These are phyloP conservation scores for Plantago lanceolata DNA, from an alignment of 305 asterid genomes.

Conservation along the genomic window DNA sequence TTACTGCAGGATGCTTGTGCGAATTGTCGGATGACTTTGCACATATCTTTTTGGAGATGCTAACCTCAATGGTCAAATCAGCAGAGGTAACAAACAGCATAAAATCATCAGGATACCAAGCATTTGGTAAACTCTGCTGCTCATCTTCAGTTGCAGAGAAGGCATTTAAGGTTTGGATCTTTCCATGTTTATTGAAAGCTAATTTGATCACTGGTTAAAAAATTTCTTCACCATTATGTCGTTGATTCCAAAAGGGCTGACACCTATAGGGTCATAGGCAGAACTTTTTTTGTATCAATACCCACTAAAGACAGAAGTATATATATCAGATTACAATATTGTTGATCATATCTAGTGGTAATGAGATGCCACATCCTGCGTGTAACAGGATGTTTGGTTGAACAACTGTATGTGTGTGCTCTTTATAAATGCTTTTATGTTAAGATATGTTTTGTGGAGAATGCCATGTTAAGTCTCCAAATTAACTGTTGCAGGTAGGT, in stretches of 20 bases:
- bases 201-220: not conserved
- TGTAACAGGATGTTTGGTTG: slow-evolving; percentile 16
- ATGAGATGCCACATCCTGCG: slow-evolving; percentile 17
- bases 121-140: slow-evolving; percentile 50
- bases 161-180: slow-evolving; percentile 67
- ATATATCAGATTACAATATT: slow-evolving; percentile 5
- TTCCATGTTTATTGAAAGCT: slow-evolving; percentile 14
- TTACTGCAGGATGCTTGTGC: slow-evolving; percentile 72
- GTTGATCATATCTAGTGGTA: slow-evolving; percentile 16
- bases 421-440: slow-evolving; percentile 21
- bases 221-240: not conserved
- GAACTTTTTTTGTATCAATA: no score
- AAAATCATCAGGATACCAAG: slow-evolving; percentile 62
- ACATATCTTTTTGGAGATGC: slow-evolving; percentile 65
- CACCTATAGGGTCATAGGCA: not conserved
- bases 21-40: slow-evolving; percentile 72
- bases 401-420: slow-evolving; percentile 13
- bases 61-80: slow-evolving; percentile 43
- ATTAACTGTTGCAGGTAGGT: slow-evolving; percentile 58
- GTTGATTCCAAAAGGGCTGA: no score
- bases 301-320: not conserved
- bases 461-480: slow-evolving; percentile 25
- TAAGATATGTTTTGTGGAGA: slow-evolving; percentile 17
- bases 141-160: slow-evolving; percentile 54
- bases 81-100: slow-evolving; percentile 40